phyloP scores from a whole-genome alignment of 371 early-diverging fungal species.

The Coemansia linderi region DNA sequence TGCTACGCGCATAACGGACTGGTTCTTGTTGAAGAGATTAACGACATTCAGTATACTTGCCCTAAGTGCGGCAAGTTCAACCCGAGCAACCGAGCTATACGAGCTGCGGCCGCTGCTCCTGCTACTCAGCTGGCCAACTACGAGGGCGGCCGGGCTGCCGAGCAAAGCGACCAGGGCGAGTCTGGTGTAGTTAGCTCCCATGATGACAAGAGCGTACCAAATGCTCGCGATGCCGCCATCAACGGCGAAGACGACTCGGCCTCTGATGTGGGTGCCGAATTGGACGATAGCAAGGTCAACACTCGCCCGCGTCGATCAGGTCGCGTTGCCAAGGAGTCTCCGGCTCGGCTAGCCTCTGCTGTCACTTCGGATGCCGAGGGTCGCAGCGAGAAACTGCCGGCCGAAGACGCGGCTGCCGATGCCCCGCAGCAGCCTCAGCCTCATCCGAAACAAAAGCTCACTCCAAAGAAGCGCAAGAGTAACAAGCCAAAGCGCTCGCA shows the following conservation, averaged over 20 bases:
- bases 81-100: slow-evolving; percentile 38
- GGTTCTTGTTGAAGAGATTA: slow-evolving; percentile 75
- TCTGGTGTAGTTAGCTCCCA: neutral
- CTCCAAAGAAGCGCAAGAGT: slow-evolving; percentile 3
- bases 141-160: neutral
- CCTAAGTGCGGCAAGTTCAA: slow-evolving; percentile 54
- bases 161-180: neutral
- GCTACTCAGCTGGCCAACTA: neutral
- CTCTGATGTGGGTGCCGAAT: neutral
- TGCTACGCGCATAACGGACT: slow-evolving; percentile 93
- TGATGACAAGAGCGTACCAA: neutral
- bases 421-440: neutral
- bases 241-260: neutral
- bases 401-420: neutral
- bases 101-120: neutral
- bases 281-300: neutral
- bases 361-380: neutral
- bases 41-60: slow-evolving; percentile 50
- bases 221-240: neutral
- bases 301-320: neutral
- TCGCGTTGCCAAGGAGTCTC: neutral
- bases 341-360: neutral
- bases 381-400: neutral
- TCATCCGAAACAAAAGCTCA: neutral
- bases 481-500: slow-evolving; percentile 1